Evolutionary conservation across 768 basidiomycete species (phyloP).

Genomic region (Tylopilus felleus): DNA sequence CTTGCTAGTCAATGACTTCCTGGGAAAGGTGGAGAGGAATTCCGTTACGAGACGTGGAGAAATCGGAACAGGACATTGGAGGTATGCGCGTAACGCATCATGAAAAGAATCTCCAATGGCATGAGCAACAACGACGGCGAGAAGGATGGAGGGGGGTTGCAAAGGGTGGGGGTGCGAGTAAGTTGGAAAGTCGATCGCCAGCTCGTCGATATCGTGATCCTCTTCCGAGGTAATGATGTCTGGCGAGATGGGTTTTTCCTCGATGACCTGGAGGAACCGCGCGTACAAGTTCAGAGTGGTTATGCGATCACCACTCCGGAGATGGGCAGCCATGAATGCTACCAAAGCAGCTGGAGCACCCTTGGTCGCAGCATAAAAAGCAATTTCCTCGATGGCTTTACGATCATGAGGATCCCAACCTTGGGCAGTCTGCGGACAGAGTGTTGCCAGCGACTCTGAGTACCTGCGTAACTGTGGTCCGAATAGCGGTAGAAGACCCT

Average conservation of each 20-base stretch:
- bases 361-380: constrained; percentile 44
- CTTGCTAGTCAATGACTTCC: constrained; percentile 39
- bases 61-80: constrained; percentile 39
- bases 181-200: constrained; percentile 23
- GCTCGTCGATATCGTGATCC: constrained; percentile 23
- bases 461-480: constrained; percentile 41
- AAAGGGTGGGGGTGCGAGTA: constrained; percentile 10
- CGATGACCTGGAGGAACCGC: constrained; percentile 30
- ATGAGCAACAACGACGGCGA: constrained; percentile 57
- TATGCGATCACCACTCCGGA: constrained; percentile 40
- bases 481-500: constrained; percentile 44
- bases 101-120: constrained; percentile 57
- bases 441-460: constrained; percentile 34
- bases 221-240: constrained; percentile 13
- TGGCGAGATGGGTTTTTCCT: constrained; percentile 17
- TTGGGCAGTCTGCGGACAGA: constrained; percentile 22
- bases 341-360: constrained; percentile 47
- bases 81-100: constrained; percentile 46
- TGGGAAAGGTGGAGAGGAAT: constrained; percentile 39
- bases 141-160: constrained; percentile 38
- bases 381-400: constrained; percentile 43
- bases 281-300: constrained; percentile 45
- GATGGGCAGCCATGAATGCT: constrained; percentile 45
- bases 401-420: constrained; percentile 29
- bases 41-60: constrained; percentile 32